Evolutionary conservation across 2,329 filamentous ascomycete species (phyloP), one percentile per base, ranked within the genome.

Genomic region (Teratosphaeria gauchensis): DNA sequence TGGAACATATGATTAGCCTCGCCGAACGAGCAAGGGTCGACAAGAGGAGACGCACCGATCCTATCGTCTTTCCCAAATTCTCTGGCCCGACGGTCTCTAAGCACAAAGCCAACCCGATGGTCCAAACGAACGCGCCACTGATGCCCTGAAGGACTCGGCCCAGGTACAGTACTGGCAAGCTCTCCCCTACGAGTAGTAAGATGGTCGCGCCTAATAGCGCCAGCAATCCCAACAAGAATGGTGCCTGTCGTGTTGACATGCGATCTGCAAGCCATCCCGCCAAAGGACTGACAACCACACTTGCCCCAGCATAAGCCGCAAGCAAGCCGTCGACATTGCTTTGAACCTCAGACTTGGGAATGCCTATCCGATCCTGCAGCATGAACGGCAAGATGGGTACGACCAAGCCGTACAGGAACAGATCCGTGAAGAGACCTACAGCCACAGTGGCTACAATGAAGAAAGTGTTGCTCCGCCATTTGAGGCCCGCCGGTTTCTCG

Each of bases 1-100:
- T 28, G 24, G 24, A 56, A 0, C 3, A 4, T 4, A 32, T 14
- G 4, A 21, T 60, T 58, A 60, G 64, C 31, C 8, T 35, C 7
- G 11, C 16, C 12, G 16, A 42, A 30, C 12, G 5, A 19, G 30
- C 24, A 28, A 35, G 4, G 8, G 33, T 35, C 21, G n/a, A 33
- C 4, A n/a, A 28, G 32, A 33, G n/a, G 12, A 48, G 31, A 58
- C 73, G 68, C 63, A 81, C 77, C 53, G 80, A 79, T 14, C 84
- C 84, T 65, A 87, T 81, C 1, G 80, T 81, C 67, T 84, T 84
- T 2, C 84, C 84, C 42, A 87, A 68, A 53, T 83, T 81, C 55
- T 80, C 74, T 2, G 73, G 75, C 0, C 78, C 76, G 6, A 86
- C 82, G 0, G 83, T 83, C 65, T 86, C 84, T 4, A 83, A 72